Evolutionary conservation across 2,329 filamentous ascomycete species (phyloP).

Genomic region (Neocucurbitaria cava): DNA sequence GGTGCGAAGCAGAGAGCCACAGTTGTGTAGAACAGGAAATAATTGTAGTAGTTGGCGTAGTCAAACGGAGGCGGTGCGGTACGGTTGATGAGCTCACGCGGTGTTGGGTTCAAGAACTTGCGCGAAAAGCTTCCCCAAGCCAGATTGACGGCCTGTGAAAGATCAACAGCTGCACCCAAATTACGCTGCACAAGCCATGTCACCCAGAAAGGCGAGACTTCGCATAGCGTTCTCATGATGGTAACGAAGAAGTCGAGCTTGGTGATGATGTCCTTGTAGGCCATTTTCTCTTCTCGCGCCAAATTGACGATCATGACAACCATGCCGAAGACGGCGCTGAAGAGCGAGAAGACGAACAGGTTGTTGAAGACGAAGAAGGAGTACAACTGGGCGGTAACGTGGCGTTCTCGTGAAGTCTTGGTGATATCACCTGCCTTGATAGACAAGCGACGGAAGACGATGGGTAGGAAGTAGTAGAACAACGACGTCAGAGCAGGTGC

Average conservation of each 20-base stretch:
- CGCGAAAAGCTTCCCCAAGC: constrained; percentile 84
- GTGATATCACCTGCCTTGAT: constrained; percentile 85
- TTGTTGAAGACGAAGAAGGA: constrained; percentile 47
- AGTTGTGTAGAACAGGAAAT: constrained; percentile 93
- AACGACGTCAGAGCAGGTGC: constrained; percentile 87
- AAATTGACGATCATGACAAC: constrained; percentile 68
- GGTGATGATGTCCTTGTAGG: constrained; percentile 69
- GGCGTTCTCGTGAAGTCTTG: constrained; percentile 89
- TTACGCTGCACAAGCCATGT: constrained; percentile 80
- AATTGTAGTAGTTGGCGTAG: constrained; percentile 97
- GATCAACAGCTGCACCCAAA: constrained; percentile 88
- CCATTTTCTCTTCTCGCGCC: constrained; percentile 61
- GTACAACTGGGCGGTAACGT: constrained; percentile 90
- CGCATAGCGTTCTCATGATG: constrained; percentile 77
- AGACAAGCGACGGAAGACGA: constrained; percentile 87
- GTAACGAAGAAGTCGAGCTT: constrained; percentile 67
- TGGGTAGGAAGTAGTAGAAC: constrained; percentile 85
- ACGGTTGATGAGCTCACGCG: constrained; percentile 87
- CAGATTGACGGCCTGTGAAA: constrained; percentile 86
- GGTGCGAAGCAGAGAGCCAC: constrained; percentile 84
- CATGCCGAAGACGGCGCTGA: constrained; percentile 81
- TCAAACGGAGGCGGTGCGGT: constrained; percentile 93
- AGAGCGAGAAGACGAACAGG: constrained; percentile 89
- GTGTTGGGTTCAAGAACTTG: constrained; percentile 86
- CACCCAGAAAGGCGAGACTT: constrained; percentile 90